Base-by-base conservation (phyloP, 2,329 filamentous ascomycete species). In the Neonectria punicea region DNA sequence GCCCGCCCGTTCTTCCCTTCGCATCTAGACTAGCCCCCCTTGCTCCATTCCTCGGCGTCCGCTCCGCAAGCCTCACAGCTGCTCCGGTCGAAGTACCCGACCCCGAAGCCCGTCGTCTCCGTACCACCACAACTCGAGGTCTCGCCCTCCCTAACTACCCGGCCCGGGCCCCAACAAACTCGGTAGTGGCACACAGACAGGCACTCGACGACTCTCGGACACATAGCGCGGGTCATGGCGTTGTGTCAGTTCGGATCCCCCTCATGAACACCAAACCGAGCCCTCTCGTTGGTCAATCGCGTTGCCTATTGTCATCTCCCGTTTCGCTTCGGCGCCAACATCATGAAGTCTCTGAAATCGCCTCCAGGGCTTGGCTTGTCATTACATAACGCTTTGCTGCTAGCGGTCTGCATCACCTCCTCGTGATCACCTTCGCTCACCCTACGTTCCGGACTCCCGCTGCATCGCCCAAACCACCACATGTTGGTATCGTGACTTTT, bases 371-470 rank as follows among this genome's bases (percentile, higher is more conserved):
- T 61, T 54, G 67, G 51, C 53, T 34, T 58, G 39, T 53, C 59
- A 67, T 73, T 73, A 73, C 67, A 64, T 73, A 73, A 74, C 55
- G 18, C 51, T 73, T 74, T 70, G 61, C 67, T 66, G 56, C 63
- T 72, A 72, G 71, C 67, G 70, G 68, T 63, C 67, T 63, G 50
- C 70, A 61, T 65, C 50, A 32, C 51, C 70, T 60, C 64, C 62
- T 61, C 59, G 60, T 67, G 65, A 65, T 59, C 62, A 36, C 28
- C 16, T 53, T 53, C 47, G 53, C 49, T 53, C n/a, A 41, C 57
- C 34, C 49, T 60, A 32, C 47, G 47, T 44, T 51, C 56, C 56
- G 47, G 11, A 39, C 18, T 30, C 46, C 46, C 50, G 46, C 34
- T 41, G 44, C 53, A 58, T 60, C 63, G 50, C 63, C 65, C 20